Evolutionary conservation across 257 asterid genomes (phyloP), one percentile per base, ranked within the genome.

Genomic region (Capsicum pubescens): DNA sequence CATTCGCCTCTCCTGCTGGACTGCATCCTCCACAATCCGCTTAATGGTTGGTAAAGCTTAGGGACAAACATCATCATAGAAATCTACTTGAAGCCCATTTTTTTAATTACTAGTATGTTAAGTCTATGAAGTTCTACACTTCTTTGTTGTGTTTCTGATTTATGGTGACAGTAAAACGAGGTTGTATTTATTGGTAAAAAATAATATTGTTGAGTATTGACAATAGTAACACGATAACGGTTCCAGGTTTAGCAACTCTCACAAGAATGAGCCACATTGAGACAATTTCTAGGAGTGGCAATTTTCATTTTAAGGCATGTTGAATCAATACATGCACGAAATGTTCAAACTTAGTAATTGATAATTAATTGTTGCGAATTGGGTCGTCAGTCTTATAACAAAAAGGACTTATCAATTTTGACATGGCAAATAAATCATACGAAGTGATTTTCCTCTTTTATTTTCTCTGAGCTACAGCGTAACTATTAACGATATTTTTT

Each of bases 31-130:
- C 0, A 91, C 92, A 5, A 87, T 86, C 1, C 86, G 68, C 76
- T 46, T 83, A 63, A 91, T 89, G 13, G 89, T 79, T 32, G 84
- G 83, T 82, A 90, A 69, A 55, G 92, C 91, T 19, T 71, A n/a
- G 0, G 90, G 90, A 56, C 89, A 89, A 26, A 85, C 42, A 17
- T 44, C 5, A 17, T 70, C 79, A 0, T 71, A 71, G 79, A 71
- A 71, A 71, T 46, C 58, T n/a, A 46, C 39, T 46, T 6, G 58
- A 71, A 44, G 15, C 17, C 79, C 79, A 70, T 44, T 42, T 44
- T 42, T 36, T 21, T 4, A 63, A 64, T 64, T 32, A 35, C 50
- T 16, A 58, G 1, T 44, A 26, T 12, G 21, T 44, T 15, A 11
- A 44, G 10, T n/a, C 36, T 71, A 46, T 46, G 11, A n/a, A 46